Evolutionary conservation across 352 stramenopile genomes (phyloP), one percentile per base, ranked within the genome.

Genomic region (Pythium folliculosum): DNA sequence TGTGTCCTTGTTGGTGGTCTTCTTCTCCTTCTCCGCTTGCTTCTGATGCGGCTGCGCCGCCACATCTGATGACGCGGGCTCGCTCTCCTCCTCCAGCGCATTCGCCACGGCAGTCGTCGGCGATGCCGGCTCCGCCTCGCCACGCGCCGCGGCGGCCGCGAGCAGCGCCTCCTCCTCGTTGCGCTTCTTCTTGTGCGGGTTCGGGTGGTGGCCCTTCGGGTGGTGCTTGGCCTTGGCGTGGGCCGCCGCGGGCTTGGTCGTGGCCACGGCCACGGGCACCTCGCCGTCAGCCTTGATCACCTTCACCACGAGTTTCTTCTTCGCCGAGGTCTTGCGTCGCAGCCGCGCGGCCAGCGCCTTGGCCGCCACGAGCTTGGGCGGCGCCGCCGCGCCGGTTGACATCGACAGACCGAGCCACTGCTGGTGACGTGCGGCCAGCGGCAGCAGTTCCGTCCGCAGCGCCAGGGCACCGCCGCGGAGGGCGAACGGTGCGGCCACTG

Each of bases 251-350:
- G 48, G 19, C 60, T 52, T 55, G 19, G 38, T 49, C 52, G 52
- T 45, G 30, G 23, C 63, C 32, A 47, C 54, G 8, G 48, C 25
- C 17, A 63, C 43, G 25, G 56, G 40, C 56, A 63, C 56, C 4
- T 63, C 56, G 43, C 56, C 56, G n/a, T 73, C 58, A 7, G 64
- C 35, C 56, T 67, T 53, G 21, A 62, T 48, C 37, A 65, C 53
- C 48, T 65, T 73, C n/a, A 59, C 53, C n/a, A 69, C 54, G n/a
- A 60, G 37, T 45, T 67, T 72, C 51, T 67, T 67, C 67, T 69
- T 74, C 43, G 27, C 25, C 19, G 53, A 9, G 25, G 44, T 44
- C 66, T 74, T 74, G 40, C 67, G 67, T 16, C 67, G 67, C 61
- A 74, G 32, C 16, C 67, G 67, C 40, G 60, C 67, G 2, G 55